Conservation (phyloP, 2,329 filamentous ascomycete species). For the Elsinoe australis region DNA sequence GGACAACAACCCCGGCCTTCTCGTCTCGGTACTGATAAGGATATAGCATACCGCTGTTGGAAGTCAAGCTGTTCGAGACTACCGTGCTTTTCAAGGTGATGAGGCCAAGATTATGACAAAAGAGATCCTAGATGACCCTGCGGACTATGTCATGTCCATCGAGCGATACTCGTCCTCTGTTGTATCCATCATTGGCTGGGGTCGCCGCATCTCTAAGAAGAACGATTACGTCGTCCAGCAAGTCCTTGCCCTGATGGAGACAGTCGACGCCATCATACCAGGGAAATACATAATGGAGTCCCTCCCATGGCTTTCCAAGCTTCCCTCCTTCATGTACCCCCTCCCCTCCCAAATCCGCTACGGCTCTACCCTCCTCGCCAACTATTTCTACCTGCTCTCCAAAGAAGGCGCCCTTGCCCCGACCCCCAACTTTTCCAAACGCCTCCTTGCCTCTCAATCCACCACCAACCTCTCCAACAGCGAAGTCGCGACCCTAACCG, state of each 20-base stretch:
- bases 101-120: constrained; percentile 21
- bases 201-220: constrained; percentile 20
- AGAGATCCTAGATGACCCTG: constrained; percentile 19
- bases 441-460: constrained; percentile 13
- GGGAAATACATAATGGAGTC: constrained; percentile 22
- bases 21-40: too few species aligned
- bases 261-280: constrained; percentile 21
- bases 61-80: constrained; percentile 20
- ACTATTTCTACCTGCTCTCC: constrained; percentile 20
- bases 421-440: constrained; percentile 17
- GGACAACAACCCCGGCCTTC: not conserved
- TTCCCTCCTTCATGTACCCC: constrained; percentile 19
- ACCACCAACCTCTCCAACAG: constrained; percentile 1
- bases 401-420: constrained; percentile 15
- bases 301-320: constrained; percentile 15
- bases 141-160: constrained; percentile 19
- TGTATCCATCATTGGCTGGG: constrained; percentile 22
- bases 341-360: constrained; percentile 12
- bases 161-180: constrained; percentile 22
- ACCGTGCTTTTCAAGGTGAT: constrained; percentile 20
- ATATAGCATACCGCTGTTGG: constrained; percentile 21
- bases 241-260: constrained; percentile 21
- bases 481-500: not conserved
- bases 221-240: constrained; percentile 21
- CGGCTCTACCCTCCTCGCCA: constrained; percentile 3